These are phyloP conservation scores for Lactarius sanguifluus DNA, from an alignment of 768 basidiomycete genomes.

Conservation along the genomic window DNA sequence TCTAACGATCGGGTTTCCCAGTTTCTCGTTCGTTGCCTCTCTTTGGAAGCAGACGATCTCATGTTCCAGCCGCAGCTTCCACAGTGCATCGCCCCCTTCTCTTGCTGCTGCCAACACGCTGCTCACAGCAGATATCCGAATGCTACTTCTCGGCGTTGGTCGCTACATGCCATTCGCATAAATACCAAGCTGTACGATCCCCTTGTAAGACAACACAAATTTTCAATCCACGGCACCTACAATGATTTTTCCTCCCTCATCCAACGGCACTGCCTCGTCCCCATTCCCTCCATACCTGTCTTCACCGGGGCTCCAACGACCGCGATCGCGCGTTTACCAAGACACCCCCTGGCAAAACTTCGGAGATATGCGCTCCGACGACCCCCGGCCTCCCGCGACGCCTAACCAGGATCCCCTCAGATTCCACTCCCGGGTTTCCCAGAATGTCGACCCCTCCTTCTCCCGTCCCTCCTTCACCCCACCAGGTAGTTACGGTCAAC, in stretches of 20 bases:
- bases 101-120: background rate
- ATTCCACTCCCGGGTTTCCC: background rate
- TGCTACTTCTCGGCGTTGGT: background rate
- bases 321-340: background rate
- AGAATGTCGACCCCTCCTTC: background rate
- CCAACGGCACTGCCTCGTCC: background rate
- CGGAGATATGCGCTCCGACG: background rate
- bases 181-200: background rate
- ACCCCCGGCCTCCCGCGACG: background rate
- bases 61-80: background rate
- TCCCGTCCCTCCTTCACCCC: background rate
- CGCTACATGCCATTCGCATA: background rate
- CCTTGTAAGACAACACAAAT: background rate
- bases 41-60: background rate
- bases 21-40: background rate
- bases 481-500: background rate
- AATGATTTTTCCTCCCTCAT: slow-evolving; percentile 3
- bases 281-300: background rate
- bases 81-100: background rate
- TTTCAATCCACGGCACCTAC: background rate
- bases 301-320: background rate
- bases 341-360: background rate
- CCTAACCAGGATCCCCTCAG: background rate
- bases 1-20: background rate
- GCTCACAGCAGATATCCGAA: background rate